Evolutionary conservation across 495 filamentous ascomycete species (phyloP).

Genomic region (Bathelium albidoporum): DNA sequence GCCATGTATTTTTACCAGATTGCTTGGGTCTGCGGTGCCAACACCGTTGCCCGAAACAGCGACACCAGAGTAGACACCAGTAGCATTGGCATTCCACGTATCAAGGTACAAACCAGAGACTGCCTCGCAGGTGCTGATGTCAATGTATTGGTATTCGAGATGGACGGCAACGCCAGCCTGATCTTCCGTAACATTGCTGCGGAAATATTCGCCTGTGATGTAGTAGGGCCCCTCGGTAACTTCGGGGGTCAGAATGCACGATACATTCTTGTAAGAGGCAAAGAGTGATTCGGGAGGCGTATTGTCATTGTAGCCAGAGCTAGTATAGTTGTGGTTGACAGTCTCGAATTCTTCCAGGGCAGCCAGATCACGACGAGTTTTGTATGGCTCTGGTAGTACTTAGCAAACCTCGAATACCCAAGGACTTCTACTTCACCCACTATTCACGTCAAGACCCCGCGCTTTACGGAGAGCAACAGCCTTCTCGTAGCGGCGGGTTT

Average conservation of each 20-base stretch:
- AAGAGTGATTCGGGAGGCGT: neutral
- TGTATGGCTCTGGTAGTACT: neutral
- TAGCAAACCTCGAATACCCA: neutral
- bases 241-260: slow-evolving; percentile 16
- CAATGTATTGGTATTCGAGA: slow-evolving; percentile 51
- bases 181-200: slow-evolving; percentile 41
- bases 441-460: neutral
- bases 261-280: neutral
- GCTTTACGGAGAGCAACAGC: neutral
- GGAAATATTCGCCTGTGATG: slow-evolving; percentile 38
- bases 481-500: slow-evolving; percentile 1
- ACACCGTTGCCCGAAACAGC: slow-evolving; percentile 12
- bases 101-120: slow-evolving; percentile 48
- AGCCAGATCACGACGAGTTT: neutral
- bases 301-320: neutral
- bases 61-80: slow-evolving; percentile 44
- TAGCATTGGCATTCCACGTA: slow-evolving; percentile 49
- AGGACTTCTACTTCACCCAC: neutral
- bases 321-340: slow-evolving; percentile 1
- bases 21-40: slow-evolving; percentile 11
- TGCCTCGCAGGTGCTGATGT: slow-evolving; percentile 47
- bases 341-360: slow-evolving; percentile 1
- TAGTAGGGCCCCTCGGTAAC: slow-evolving; percentile 22
- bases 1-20: neutral
- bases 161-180: slow-evolving; percentile 46